Evolutionary conservation across 768 basidiomycete genomes (phyloP), one percentile per base, ranked within the genome.

Genomic region (Mycena alexandri): DNA sequence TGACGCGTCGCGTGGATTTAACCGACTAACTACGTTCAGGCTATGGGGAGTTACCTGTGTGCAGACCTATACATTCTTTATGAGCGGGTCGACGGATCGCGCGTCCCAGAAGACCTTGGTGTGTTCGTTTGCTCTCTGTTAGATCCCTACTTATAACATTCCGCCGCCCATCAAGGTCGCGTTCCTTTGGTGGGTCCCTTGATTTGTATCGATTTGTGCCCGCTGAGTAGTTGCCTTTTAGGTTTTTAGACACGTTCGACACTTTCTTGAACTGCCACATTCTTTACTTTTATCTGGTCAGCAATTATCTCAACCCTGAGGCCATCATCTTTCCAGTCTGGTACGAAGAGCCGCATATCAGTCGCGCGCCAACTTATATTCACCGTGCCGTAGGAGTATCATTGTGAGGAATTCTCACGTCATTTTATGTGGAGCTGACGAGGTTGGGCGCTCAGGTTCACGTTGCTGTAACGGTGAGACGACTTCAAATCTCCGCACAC

Each of bases 31-130:
- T 7, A 14, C 24, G 16, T 41, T 13, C 60, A 89, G 88, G n/a
- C 75, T 89, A n/a, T 89, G 84, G 82, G 88, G 88, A 2, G 75
- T 88, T 10, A 87, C 86, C 11, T 87, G 83, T 65, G 78, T 84
- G 16, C 88, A 89, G 71, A 84, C 84, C 2, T 87, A 80, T 67
- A 79, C 82, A 17, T 89, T 86, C 74, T 88, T 85, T 66, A 77
- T 77, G 54, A 71, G 78, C 46, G 78, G 74, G 29, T 75, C 75
- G 1, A 74, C 74, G 6, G 84, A 86, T 71, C 73, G 67, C 38
- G 51, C 65, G 4, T 33, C 50, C 24, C 74, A 84, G 48, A 86
- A 82, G 68, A 25, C 79, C 21, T 65, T 80, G 71, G 86, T 85
- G 66, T 57, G 82, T 68, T 11, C 22, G 21, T 22, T 29, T 22